Base-by-base conservation (phyloP, 2,329 filamentous ascomycete genomes). In the Pseudomassariella vexata region DNA sequence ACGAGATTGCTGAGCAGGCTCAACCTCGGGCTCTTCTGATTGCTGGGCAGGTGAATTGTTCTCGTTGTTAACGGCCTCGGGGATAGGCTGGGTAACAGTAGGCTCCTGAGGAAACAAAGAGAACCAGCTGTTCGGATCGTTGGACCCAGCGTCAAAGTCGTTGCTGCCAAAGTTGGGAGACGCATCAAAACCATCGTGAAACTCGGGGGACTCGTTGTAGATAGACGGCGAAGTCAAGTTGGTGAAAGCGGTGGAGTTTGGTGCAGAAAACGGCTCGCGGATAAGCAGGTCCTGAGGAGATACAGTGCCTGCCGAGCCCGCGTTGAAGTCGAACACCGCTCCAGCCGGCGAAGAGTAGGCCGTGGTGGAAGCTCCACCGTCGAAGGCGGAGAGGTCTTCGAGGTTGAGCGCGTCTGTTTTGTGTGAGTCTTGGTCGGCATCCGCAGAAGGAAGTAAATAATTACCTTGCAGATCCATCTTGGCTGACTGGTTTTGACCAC, bases 221-320 rank as follows among this genome's bases (percentile, higher is more conserved):
- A 78, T 69, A n/a, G 83, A 85, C 26, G 88, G 88, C 38, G 88
- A 92, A 36, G 87, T 94, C 59, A 95, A 54, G 42, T 87, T 79
- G 21, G 88, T 94, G 53, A 92, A 78, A 20, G 85, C 79, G 28
- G 81, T 73, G 3, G 88, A 94, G 52, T 85, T 85, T 19, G 88
- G 88, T 22, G 86, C 78, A 40, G 86, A 94, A 50, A 78, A 77
- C 37, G 73, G 68, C 49, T 85, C 77, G 45, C 78, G 75, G 47
- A 89, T 68, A 45, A 82, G 63, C 44, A 94, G 68, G 50, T 95
- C 87, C 58, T 85, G 81, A 14, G 88, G 88, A 40, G 88, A 95
- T 40, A 95, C 75, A 24, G 88, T 95, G 48, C 72, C 75, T 23
- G 60, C 60, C 45, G 51, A 53, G 43, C 62, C 66, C 38, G 57